Evolutionary conservation across 1,139 yeast species (phyloP).

Genomic region (Saccharomyces hybrid): DNA sequence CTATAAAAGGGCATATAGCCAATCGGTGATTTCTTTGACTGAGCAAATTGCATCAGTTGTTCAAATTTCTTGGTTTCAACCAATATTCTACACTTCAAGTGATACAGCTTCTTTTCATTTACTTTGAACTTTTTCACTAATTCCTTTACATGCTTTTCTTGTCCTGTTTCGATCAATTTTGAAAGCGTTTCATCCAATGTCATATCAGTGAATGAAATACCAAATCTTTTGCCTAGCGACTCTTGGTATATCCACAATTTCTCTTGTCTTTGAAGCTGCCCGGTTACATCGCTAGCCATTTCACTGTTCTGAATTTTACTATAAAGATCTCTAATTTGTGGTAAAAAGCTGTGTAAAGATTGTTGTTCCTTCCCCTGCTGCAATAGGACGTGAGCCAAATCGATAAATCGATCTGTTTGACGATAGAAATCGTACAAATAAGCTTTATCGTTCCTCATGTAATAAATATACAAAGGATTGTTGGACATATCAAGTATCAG

Average conservation of each 20-base stretch:
- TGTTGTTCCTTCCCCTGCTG: constrained; percentile 19
- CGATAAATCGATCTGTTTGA: constrained; percentile 50
- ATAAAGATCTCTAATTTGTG: constrained; percentile 28
- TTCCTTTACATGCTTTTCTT: constrained; percentile 49
- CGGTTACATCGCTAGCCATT: constrained; percentile 25
- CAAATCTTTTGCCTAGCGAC: constrained; percentile 47
- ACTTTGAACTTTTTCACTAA: constrained; percentile 57
- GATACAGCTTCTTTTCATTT: constrained; percentile 56
- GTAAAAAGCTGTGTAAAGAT: constrained; percentile 16
- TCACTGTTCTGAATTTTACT: constrained; percentile 21
- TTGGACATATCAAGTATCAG: constrained; percentile 38
- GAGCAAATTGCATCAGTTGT: constrained; percentile 45
- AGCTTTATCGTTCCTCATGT: constrained; percentile 33
- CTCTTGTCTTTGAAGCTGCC: constrained; percentile 42
- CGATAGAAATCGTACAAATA: constrained; percentile 47
- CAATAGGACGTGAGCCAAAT: constrained; percentile 39
- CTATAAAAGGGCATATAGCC: constrained; percentile 58
- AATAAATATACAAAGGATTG: constrained; percentile 40
- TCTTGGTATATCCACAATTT: constrained; percentile 47
- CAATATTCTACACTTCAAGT: constrained; percentile 50
- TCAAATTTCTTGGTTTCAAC: constrained; percentile 53
- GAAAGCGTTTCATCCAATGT: constrained; percentile 52
- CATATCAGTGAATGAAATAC: constrained; percentile 44
- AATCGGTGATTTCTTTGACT: constrained; percentile 55
- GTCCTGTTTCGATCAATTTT: constrained; percentile 50